Base-by-base conservation (phyloP, 495 filamentous ascomycete genomes). In the Tuber umbilicatum region DNA sequence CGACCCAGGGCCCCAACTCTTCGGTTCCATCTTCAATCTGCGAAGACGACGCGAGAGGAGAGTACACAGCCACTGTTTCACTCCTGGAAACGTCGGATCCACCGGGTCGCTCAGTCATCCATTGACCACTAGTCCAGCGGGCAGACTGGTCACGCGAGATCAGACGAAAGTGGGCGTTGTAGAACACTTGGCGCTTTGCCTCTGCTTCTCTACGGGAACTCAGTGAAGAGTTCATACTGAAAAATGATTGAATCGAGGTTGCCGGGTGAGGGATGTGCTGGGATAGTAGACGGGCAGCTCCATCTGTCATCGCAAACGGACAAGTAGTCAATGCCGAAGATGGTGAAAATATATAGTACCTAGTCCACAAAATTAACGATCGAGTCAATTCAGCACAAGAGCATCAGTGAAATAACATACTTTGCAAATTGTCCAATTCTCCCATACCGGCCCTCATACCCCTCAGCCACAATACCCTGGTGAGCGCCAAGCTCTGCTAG, bases 91-190 rank as follows among this genome's bases (percentile, higher is more conserved):
- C 90, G 76, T 94, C 92, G 75, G 89, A 91, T 2, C 91, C 91
- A 12, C 91, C 91, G 0, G 86, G 83, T n/a, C 91, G 87, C 78
- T 94, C 91, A 0, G 92, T 94, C 92, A 94, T 94, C 92, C 92
- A 94, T 80, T 94, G 92, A 0, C 92, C 91, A 42, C 87, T 89
- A 6, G 91, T 93, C 91, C 91, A 93, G 23, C 87, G 86, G n/a
- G 83, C 74, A 12, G 81, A 74, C 5, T 89, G 85, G 73, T 91
- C 86, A 10, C 89, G 85, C 6, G 88, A 89, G 39, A 85, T 87
- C 16, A 92, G 80, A 21, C 84, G 83, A 19, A 84, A 76, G 81
- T 88, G 85, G 69, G 88, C 84, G 42, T 83, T 77, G 75, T 86
- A 81, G 80, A 92, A 84, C 70, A 91, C 83, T 81, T 84, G 81